Conservation (phyloP, 1,139 yeast species). For the Zhuliangozyma parablackwelliae region DNA sequence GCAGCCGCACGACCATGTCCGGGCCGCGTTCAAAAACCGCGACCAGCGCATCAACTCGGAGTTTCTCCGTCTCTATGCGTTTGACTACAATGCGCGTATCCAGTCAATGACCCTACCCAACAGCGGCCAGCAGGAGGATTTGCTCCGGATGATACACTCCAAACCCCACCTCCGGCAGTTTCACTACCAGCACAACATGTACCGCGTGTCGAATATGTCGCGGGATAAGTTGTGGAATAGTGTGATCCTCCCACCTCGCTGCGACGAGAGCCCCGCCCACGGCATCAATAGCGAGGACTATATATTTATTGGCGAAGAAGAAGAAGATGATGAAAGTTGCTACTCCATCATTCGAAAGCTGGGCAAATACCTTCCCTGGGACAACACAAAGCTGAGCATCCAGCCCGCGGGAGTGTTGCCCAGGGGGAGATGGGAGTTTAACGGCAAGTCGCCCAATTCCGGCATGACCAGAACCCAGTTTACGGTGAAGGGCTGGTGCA, state of each 20-base stretch:
- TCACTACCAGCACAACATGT: constrained; percentile 24
- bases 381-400: constrained; percentile 16
- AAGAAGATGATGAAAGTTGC: constrained; percentile 11
- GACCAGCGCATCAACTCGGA: constrained; percentile 45
- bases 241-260: constrained; percentile 46
- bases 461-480: constrained; percentile 42
- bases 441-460: constrained; percentile 36
- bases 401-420: constrained; percentile 36
- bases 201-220: constrained; percentile 32
- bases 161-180: constrained; percentile 22
- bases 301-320: constrained; percentile 15
- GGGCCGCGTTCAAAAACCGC: constrained; percentile 36
- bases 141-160: constrained; percentile 4
- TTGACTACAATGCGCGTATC: constrained; percentile 36
- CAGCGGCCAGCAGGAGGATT: constrained; percentile 6
- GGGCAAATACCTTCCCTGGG: constrained; percentile 40
- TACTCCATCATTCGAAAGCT: constrained; percentile 16
- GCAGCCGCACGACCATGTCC: constrained; percentile 1
- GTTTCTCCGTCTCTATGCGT: constrained; percentile 45
- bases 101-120: constrained; percentile 11
- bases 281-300: constrained; percentile 21
- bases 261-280: constrained; percentile 28
- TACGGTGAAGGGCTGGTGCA: constrained; percentile 53
- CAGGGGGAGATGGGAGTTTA: constrained; percentile 19
- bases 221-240: constrained; percentile 47